Percentiles rank a stretch among this genome's conserved stretches.
Conservation (phyloP, 108 stramenopile genomes). For the Discostella stelligeroides region DNA sequence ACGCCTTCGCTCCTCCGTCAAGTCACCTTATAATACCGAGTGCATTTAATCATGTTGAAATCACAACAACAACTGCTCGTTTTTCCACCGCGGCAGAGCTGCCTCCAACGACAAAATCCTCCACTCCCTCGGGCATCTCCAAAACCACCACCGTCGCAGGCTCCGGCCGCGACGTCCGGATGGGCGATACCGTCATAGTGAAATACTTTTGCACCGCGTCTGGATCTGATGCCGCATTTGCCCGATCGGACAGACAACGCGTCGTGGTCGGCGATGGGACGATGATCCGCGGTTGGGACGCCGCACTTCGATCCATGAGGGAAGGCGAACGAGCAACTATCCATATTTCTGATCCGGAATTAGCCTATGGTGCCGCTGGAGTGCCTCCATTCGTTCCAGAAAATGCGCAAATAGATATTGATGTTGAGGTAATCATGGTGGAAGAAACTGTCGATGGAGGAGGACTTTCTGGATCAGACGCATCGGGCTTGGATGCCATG, state of each 20-base stretch:
- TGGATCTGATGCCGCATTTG: conserved; percentile 29
- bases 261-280: conserved; percentile 67
- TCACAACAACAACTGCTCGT: conserved; percentile 5
- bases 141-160: conserved; percentile 45
- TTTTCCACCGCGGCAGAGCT: conserved; percentile 31
- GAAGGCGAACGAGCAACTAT: conserved; percentile 73
- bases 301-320: conserved; percentile 70
- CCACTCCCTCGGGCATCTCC: conserved; percentile 20
- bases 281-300: conserved; percentile 85
- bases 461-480: not conserved
- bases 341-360: conserved; percentile 63
- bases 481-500: conserved; percentile 1
- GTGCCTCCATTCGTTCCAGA: conserved; percentile 68
- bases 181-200: conserved; percentile 38
- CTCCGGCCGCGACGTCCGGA: conserved; percentile 31
- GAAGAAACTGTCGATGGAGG: conserved; percentile 48
- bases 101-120: conserved; percentile 21
- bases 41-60: too few species aligned
- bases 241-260: conserved; percentile 40
- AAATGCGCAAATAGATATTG: conserved; percentile 63
- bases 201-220: conserved; percentile 47
- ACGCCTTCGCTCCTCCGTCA: too few species aligned
- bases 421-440: conserved; percentile 64
- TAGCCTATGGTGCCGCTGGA: conserved; percentile 71
- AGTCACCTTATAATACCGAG: too few species aligned